phyloP scores from a whole-genome alignment of 768 basidiomycete genomes.

The Pleurotus sapidus region DNA sequence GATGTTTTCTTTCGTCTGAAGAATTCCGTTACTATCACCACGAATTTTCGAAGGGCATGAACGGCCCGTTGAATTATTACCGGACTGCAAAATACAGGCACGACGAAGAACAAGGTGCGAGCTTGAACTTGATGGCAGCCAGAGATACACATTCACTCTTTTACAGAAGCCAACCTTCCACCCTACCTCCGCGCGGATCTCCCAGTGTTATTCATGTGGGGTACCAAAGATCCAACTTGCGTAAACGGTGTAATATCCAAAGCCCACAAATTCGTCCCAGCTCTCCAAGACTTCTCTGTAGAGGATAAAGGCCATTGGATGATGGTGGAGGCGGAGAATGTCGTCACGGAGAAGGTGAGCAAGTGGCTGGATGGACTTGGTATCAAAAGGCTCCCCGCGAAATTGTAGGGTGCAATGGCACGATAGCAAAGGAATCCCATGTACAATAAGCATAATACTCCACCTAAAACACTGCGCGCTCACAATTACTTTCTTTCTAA shows the following conservation, averaged over 20 bases:
- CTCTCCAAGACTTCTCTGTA: conserved; percentile 48
- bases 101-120: conserved; percentile 58
- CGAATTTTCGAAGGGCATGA: conserved; percentile 51
- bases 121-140: background rate
- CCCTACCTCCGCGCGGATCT: conserved; percentile 41
- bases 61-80: conserved; percentile 77
- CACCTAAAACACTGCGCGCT: no score
- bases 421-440: no score
- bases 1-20: conserved; percentile 18
- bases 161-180: conserved; percentile 40
- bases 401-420: background rate
- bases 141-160: background rate
- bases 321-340: conserved; percentile 58
- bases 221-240: conserved; percentile 52
- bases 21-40: conserved; percentile 53
- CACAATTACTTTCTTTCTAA: no score
- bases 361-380: conserved; percentile 40
- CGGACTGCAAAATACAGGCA: conserved; percentile 58
- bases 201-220: conserved; percentile 61
- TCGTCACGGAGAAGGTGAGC: conserved; percentile 45
- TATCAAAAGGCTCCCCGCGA: background rate
- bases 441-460: no score
- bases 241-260: conserved; percentile 36
- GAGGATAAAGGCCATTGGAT: conserved; percentile 68
- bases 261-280: conserved; percentile 46